A percentile compares a stretch with the other conserved stretches of the same genome.
Conservation (phyloP, 192 early-diverging fungal genomes). For the Dissophora ornata region DNA sequence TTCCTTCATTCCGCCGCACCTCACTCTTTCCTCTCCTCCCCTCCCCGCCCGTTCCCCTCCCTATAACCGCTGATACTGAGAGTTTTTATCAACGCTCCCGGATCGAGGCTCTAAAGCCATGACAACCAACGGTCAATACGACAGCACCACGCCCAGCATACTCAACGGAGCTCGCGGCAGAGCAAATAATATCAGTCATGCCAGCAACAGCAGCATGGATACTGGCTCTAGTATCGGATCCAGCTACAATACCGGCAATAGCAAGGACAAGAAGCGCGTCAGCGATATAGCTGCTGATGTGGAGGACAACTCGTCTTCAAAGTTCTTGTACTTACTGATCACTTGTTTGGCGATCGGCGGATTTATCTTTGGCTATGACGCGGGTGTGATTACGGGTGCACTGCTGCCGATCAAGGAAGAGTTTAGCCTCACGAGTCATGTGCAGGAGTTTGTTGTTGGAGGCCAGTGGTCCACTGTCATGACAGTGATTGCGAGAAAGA, state of each 20-base stretch:
- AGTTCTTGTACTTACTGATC: slow-evolving; percentile 42
- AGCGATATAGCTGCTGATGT: not conserved
- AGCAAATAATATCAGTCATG: too few relatives aligned
- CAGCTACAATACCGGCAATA: not conserved
- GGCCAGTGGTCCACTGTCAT: slow-evolving; percentile 20
- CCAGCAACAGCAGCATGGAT: slow-evolving; percentile 5
- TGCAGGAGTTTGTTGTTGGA: slow-evolving; percentile 66
- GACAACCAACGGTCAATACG: too few relatives aligned
- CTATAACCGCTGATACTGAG: too few relatives aligned
- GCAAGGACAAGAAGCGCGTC: not conserved
- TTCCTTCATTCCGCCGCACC: too few relatives aligned
- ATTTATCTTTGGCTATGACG: slow-evolving; percentile 58
- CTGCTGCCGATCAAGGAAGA: slow-evolving; percentile 62
- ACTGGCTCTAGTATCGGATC: slow-evolving; percentile 22
- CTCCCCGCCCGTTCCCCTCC: too few relatives aligned
- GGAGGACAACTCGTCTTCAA: slow-evolving; percentile 38
- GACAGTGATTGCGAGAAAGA: not conserved
- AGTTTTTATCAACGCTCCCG: too few relatives aligned
- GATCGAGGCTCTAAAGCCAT: too few relatives aligned
- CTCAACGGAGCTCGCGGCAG: too few relatives aligned
- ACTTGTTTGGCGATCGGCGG: slow-evolving; percentile 49
- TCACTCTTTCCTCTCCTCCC: too few relatives aligned
- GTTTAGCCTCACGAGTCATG: slow-evolving; percentile 56
- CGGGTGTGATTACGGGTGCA: slow-evolving; percentile 66
- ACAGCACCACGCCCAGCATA: too few relatives aligned